Evolutionary conservation across 2,329 filamentous ascomycete species (phyloP), one percentile per base, ranked within the genome.

Genomic region (Paraphaeosphaeria sporulosa): DNA sequence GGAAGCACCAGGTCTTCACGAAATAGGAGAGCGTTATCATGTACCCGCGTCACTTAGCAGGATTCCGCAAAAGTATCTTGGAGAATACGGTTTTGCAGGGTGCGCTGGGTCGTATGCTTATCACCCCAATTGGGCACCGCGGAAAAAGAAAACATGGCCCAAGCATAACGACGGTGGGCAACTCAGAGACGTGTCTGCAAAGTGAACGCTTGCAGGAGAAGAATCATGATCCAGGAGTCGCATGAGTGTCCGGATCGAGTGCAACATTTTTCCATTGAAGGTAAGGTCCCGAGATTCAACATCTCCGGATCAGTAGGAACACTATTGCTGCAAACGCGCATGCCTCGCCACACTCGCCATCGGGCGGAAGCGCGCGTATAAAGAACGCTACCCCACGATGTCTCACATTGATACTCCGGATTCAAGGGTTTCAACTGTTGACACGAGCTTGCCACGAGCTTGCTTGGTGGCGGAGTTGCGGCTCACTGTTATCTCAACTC

Each of bases 81-180:
- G 15, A 52, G 8, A 36, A 52, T 52, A 47, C 10, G 44, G 23
- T 25, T 25, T 15, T 6, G 21, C 19, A 34, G 27, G 21, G 15
- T 19, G 19, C 25, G 5, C 36, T 23, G 21, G 4, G 13, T n/a
- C 36, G 34, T 19, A 52, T 36, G 50, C 50, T 42, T 52, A 52
- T 52, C 50, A 27, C 15, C 34, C 36, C 9, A 17, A 34, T 17
- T 34, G 23, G 34, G 19, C 13, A 38, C n/a, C 50, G 36, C 38
- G 34, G 21, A 52, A 52, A 44, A 52, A 52, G 36, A 21, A 52
- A 52, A 10, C 21, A 30, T 42, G 50, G 50, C 15, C 50, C 50
- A 21, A 21, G 44, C 44, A 47, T 30, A 30, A 47, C 23, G 27
- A 30, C 13, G 23, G 44, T 23, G 44, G 23, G 44, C n/a, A 15